phyloP scores from a whole-genome alignment of 805 yeast genomes.

The Sugiyamaella lignohabitans region DNA sequence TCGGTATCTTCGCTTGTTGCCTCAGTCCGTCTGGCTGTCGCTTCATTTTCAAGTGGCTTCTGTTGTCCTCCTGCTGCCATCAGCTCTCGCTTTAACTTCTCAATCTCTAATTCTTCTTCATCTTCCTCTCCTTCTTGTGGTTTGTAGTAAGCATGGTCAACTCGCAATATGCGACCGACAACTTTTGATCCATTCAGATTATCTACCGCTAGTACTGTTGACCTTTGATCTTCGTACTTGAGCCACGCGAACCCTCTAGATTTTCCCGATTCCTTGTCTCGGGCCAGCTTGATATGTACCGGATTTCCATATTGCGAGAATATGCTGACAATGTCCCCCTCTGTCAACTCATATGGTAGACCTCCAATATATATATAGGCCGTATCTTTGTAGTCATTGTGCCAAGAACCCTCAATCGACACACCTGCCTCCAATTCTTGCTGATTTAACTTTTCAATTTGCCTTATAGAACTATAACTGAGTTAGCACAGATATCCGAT shows the following conservation, averaged over 20 bases:
- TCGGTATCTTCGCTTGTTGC: conserved; percentile 7
- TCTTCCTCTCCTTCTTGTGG: conserved; percentile 39
- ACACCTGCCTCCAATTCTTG: conserved; percentile 59
- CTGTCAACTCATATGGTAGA: conserved; percentile 56
- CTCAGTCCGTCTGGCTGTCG: not conserved
- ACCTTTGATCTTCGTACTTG: conserved; percentile 74
- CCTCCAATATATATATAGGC: conserved; percentile 74
- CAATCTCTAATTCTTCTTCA: conserved; percentile 7
- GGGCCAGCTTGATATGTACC: conserved; percentile 58
- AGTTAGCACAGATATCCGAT: not conserved
- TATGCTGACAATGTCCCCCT: conserved; percentile 66
- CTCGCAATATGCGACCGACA: conserved; percentile 47
- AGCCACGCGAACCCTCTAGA: conserved; percentile 74
- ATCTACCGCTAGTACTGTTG: conserved; percentile 81
- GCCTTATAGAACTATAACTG: conserved; percentile 24
- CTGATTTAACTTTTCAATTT: conserved; percentile 55
- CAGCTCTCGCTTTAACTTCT: conserved; percentile 1
- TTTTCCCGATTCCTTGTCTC: conserved; percentile 59
- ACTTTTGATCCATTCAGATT: conserved; percentile 67
- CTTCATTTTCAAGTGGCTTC: not conserved
- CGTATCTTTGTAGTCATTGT: conserved; percentile 69
- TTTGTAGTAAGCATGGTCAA: conserved; percentile 65
- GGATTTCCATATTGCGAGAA: conserved; percentile 91
- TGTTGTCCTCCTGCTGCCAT: not conserved
- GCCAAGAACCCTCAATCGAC: conserved; percentile 75